A percentile compares a stretch with the other conserved stretches of the same genome.
Conservation (phyloP, 2,329 filamentous ascomycete species). For the Colletotrichum simmondsii region DNA sequence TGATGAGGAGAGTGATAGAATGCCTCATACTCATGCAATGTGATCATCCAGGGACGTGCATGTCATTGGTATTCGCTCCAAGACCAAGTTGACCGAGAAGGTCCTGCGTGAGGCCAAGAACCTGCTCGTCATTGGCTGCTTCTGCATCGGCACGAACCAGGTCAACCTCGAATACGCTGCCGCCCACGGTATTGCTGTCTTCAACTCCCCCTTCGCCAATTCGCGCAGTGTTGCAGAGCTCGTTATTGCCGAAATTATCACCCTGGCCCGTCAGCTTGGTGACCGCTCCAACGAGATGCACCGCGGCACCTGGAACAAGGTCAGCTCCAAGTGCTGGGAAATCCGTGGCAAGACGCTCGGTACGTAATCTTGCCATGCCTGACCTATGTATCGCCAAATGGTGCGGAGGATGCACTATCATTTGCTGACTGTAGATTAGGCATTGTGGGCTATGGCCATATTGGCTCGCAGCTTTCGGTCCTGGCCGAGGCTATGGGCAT, state of each 20-base stretch:
- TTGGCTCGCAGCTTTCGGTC: slow-evolving; percentile 94
- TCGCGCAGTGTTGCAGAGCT: slow-evolving; percentile 96
- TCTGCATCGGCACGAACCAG: slow-evolving; percentile 98
- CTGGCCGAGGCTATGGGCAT: slow-evolving; percentile 98
- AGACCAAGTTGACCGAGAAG: slow-evolving; percentile 90
- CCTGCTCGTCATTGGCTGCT: slow-evolving; percentile 94
- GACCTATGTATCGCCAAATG: not conserved
- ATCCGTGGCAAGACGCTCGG: slow-evolving; percentile 96
- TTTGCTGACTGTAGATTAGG: slow-evolving; percentile 53
- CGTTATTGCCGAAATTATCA: slow-evolving; percentile 93
- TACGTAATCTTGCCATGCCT: slow-evolving; percentile 45
- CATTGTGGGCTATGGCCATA: slow-evolving; percentile 97
- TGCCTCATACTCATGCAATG: slow-evolving; percentile 32
- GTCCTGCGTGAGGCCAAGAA: slow-evolving; percentile 92
- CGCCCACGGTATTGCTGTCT: slow-evolving; percentile 89
- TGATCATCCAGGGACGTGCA: slow-evolving; percentile 79
- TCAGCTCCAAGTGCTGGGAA: slow-evolving; percentile 97
- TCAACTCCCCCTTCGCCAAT: slow-evolving; percentile 99
- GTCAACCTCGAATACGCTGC: slow-evolving; percentile 89
- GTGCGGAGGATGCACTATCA: not conserved
- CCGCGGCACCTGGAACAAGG: slow-evolving; percentile 96
- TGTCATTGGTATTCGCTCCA: slow-evolving; percentile 97
- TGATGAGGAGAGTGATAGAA: not conserved
- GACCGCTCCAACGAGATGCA: slow-evolving; percentile 97
- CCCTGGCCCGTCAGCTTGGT: slow-evolving; percentile 88